Conservation (phyloP, 2,329 filamentous ascomycete species). For the Tolypocladium tropicale region DNA sequence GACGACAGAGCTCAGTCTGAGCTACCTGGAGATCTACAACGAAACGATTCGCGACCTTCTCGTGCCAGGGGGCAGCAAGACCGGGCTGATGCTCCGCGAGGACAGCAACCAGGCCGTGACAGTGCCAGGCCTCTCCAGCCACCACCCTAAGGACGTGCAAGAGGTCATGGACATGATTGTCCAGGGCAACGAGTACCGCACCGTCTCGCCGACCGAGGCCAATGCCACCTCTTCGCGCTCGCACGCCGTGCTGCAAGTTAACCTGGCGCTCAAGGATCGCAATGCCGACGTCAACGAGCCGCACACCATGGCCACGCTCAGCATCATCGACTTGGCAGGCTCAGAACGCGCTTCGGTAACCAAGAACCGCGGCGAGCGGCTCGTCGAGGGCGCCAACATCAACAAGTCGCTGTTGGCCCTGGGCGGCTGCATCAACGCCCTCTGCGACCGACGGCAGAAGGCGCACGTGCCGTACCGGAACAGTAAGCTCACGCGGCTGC, state of each 20-base stretch:
- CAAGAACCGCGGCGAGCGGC: conserved; percentile 85
- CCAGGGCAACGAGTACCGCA: conserved; percentile 84
- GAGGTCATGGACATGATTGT: conserved; percentile 99
- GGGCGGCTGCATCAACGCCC: conserved; percentile 94
- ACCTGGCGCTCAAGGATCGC: conserved; percentile 85
- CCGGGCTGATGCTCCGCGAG: conserved; percentile 83
- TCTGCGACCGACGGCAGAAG: conserved; percentile 83
- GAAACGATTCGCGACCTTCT: conserved; percentile 95
- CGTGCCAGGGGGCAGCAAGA: conserved; percentile 73
- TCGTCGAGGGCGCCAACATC: conserved; percentile 95
- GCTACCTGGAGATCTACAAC: conserved; percentile 98
- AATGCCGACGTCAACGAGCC: conserved; percentile 90
- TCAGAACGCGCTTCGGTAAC: conserved; percentile 94
- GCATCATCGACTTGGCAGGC: conserved; percentile 94
- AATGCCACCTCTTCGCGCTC: conserved; percentile 97
- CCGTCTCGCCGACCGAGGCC: conserved; percentile 91
- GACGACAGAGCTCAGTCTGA: conserved; percentile 79
- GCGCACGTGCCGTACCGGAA: conserved; percentile 97
- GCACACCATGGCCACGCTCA: conserved; percentile 95
- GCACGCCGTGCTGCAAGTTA: conserved; percentile 95
- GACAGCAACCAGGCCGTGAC: conserved; percentile 90
- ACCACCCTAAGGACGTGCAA: conserved; percentile 81
- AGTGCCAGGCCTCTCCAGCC: conserved; percentile 81
- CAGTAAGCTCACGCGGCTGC: conserved; percentile 86
- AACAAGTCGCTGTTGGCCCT: conserved; percentile 95